Base-by-base conservation (phyloP, 1,284 basidiomycete species). In the Caloboletus firmus region DNA sequence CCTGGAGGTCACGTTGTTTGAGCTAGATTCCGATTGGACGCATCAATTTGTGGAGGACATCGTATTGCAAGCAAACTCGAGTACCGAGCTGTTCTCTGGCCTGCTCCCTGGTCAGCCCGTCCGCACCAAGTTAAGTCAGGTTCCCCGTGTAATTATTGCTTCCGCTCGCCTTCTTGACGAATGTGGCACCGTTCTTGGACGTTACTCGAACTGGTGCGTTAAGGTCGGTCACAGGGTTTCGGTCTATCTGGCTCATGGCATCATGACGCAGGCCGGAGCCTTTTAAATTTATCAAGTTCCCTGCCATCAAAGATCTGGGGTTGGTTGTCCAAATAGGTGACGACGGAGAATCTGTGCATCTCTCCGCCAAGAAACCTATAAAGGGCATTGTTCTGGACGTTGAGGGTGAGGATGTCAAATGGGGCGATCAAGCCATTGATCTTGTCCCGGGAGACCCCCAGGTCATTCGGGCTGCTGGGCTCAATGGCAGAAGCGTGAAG, bases 361-460 rank as follows among this genome's bases (percentile, higher is more conserved):
- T 95, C 37, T 78, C 81, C 15, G 75, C 82, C 34, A 68, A 76
- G 59, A 83, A 81, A 61, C 93, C 93, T 4, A 79, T 95, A 73
- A 95, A 95, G 70, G 91, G 92, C 5, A 77, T 95, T 55, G 80
- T 95, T 40, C 79, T 96, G 51, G 89, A 91, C 58, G 85, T 83
- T 31, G 83, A 86, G 31, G 89, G 83, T n/a, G 79, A 80, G 11
- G 84, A 87, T 51, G 83, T 83, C 36, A 77, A 78, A 63, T 94
- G 91, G 89, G 82, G 83, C 59, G 91, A 95, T 76, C 93, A 95
- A 69, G 91, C 85, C 6, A 83, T 95, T 60, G 93, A 95, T 72
- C 77, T 96, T 43, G 82, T 91, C 51, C 93, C 93, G 13, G 87
- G 81, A 42, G 93, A 95, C 72, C 79, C 81, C 48, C 91, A 93